Conservation (phyloP, 225 moss, liverwort and hornwort species). For the Marchantia polymorpha region DNA sequence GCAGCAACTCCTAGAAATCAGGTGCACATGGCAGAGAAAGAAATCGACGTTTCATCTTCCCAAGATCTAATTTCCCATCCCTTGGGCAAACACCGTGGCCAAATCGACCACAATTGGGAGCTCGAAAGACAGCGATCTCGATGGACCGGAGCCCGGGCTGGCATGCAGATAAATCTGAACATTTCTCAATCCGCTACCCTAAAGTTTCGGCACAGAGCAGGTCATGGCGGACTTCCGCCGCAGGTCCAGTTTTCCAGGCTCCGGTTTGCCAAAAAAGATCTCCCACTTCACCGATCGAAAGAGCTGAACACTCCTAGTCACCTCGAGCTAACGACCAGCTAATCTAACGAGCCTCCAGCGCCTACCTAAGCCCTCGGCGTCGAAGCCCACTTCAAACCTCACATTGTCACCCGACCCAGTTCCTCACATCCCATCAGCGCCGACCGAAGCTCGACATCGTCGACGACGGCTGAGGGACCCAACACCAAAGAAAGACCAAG, state of each 20-base stretch:
- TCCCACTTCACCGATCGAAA: background rate
- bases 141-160: no score
- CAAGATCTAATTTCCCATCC: background rate
- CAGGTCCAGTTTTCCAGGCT: background rate
- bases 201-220: no score
- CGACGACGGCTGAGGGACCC: background rate
- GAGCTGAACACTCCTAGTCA: no score
- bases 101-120: no score
- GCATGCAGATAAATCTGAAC: no score
- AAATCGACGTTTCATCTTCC: background rate
- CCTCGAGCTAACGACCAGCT: background rate
- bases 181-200: no score
- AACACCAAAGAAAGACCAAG: background rate
- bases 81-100: background rate
- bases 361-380: background rate
- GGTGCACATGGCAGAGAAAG: background rate
- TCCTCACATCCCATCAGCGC: no score
- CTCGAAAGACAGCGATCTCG: no score
- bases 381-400: background rate
- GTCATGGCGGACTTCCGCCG: no score
- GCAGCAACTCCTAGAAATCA: background rate
- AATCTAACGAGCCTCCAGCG: background rate
- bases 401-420: background rate
- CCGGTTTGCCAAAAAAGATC: background rate
- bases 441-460: background rate